A percentile compares a stretch with the other conserved stretches of the same genome.
Conservation (phyloP, 2,329 filamentous ascomycete species). For the Sarocladium kiliense region DNA sequence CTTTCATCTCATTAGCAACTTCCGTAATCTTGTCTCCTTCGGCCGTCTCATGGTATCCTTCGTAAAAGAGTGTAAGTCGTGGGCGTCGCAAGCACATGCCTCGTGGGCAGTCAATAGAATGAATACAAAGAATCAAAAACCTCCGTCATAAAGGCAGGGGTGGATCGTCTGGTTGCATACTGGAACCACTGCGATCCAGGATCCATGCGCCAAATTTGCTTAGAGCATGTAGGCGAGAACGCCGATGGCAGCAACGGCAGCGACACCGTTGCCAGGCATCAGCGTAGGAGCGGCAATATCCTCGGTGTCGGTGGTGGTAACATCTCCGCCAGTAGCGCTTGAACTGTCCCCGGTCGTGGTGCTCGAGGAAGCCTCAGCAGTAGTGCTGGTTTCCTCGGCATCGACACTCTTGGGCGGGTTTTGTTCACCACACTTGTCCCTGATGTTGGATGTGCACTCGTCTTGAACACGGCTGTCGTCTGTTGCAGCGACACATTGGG, state of each 20-base stretch:
- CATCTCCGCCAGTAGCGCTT: constrained; percentile 13
- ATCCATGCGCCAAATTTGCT: constrained; percentile 16
- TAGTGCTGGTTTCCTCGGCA: constrained; percentile 16
- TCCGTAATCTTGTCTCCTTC: background rate
- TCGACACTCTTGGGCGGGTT: constrained; percentile 15
- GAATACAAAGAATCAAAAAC: constrained; percentile 27
- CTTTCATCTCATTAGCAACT: background rate
- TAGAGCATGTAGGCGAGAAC: constrained; percentile 49
- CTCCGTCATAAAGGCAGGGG: constrained; percentile 10
- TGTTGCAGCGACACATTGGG: constrained; percentile 38
- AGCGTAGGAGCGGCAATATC: constrained; percentile 34
- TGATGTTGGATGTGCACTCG: constrained; percentile 43
- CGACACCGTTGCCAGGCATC: constrained; percentile 39
- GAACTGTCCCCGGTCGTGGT: constrained; percentile 17
- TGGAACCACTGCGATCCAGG: constrained; percentile 12
- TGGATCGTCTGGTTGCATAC: background rate
- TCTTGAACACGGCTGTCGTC: constrained; percentile 37
- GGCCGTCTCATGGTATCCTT: constrained; percentile 10
- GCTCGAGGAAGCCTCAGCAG: constrained; percentile 20
- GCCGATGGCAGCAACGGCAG: constrained; percentile 44
- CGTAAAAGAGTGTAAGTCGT: constrained; percentile 15
- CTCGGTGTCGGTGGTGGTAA: constrained; percentile 28
- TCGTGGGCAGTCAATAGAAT: constrained; percentile 17
- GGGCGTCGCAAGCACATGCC: constrained; percentile 11
- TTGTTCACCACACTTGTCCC: constrained; percentile 40